Conservation (phyloP, 106 monocot species). For the Phalaenopsis aphrodite region DNA sequence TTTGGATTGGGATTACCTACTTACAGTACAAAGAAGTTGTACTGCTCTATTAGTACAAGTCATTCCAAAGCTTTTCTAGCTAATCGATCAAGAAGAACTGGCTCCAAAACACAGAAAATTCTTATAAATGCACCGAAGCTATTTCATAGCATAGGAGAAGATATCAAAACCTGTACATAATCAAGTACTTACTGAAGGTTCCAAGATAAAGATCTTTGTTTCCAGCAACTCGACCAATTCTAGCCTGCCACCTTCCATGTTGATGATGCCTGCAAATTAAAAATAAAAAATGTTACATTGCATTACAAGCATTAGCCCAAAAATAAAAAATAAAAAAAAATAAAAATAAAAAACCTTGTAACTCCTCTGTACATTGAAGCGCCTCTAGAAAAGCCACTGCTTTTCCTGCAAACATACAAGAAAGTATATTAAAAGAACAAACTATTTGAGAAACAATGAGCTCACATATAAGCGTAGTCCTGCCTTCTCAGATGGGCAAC, state of each 20-base stretch:
- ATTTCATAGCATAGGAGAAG: not conserved
- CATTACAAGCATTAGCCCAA: not conserved
- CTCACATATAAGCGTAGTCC: not conserved
- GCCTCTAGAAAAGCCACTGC: constrained; percentile 95
- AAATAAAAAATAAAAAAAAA: no score
- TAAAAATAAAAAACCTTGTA: constrained; percentile 47
- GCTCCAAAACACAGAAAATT: no score
- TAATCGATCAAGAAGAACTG: no score
- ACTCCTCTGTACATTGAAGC: constrained; percentile 98
- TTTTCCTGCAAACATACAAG: constrained; percentile 44
- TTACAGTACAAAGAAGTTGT: no score
- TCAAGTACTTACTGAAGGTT: constrained; percentile 69
- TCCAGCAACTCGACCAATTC: constrained; percentile 90
- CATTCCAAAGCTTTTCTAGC: no score
- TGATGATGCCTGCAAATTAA: constrained; percentile 75
- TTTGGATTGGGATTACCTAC: no score
- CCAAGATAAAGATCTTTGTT: constrained; percentile 99
- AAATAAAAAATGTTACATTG: not conserved
- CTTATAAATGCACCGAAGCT: no score
- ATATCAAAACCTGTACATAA: not conserved
- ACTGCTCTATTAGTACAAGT: no score
- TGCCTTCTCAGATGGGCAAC: constrained; percentile 66
- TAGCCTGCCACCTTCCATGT: constrained; percentile 97
- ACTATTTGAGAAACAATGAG: not conserved
- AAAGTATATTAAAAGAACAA: not conserved